Conservation (phyloP, 345 rosid genomes). For the Melaleuca quinquenervia region DNA sequence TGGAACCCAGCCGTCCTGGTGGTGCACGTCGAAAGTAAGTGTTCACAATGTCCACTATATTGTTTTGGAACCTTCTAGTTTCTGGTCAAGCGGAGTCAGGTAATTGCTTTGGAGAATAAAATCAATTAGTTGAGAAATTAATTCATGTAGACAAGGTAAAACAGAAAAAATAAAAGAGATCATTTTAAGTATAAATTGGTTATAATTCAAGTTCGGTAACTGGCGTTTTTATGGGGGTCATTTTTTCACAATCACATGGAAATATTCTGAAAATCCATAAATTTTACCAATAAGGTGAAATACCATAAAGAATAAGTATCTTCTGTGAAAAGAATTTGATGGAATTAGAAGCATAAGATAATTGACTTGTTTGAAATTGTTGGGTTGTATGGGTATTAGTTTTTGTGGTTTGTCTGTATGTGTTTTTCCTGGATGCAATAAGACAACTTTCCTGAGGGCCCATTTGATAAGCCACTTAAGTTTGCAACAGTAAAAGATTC, state of each 20-base stretch:
- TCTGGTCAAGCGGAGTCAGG: not conserved
- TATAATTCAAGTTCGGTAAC: not conserved
- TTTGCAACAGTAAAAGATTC: not conserved
- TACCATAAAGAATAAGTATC: not conserved
- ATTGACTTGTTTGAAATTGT: not conserved
- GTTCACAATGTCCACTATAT: not conserved
- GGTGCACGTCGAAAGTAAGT: conserved; percentile 88
- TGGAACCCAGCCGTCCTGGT: conserved; percentile 98
- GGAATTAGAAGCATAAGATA: not conserved
- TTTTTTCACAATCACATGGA: not conserved
- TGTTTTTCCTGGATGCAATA: not conserved
- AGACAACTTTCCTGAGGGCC: not conserved
- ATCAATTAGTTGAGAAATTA: not conserved
- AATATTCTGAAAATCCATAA: not conserved
- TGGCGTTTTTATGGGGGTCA: not conserved
- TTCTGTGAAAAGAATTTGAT: not conserved
- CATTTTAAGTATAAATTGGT: not conserved
- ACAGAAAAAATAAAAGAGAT: not conserved
- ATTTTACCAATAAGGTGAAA: not conserved
- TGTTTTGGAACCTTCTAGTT: not conserved
- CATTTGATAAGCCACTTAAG: not conserved
- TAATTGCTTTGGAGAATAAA: not conserved
- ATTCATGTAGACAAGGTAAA: not conserved
- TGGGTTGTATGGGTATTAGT: not conserved
- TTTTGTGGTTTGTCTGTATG: not conserved